These are phyloP conservation scores for Phytopythium delawarense DNA, from an alignment of 352 stramenopile genomes.

Conservation along the genomic window DNA sequence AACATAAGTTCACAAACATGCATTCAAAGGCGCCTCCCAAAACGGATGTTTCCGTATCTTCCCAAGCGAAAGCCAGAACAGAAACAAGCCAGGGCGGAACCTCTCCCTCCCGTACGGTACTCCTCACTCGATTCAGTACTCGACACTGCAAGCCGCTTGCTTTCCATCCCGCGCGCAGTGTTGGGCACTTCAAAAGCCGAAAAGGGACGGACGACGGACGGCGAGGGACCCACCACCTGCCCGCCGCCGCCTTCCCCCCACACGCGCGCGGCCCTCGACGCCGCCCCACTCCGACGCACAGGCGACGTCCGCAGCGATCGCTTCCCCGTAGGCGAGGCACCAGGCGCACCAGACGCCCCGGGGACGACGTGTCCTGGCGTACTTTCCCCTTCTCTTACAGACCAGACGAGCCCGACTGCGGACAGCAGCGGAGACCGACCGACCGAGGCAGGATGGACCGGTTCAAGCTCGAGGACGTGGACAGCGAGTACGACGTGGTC, in stretches of 20 bases:
- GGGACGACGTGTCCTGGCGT: no score
- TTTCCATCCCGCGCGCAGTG: background rate
- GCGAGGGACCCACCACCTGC: background rate
- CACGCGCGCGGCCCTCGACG: no score
- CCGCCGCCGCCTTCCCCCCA: no score
- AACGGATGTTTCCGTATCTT: constrained; percentile 2
- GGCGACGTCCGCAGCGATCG: no score
- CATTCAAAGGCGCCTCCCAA: background rate
- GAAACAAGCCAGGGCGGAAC: constrained; percentile 4
- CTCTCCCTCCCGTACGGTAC: background rate
- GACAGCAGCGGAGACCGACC: background rate
- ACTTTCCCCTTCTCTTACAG: background rate
- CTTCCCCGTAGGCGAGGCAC: no score
- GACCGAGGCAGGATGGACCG: constrained; percentile 54
- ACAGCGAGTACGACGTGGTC: constrained; percentile 72
- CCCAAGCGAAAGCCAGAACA: background rate
- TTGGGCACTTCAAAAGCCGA: background rate
- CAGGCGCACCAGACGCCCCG: no score
- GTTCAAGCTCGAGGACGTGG: constrained; percentile 75
- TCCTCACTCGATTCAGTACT: background rate
- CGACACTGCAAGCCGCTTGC: background rate
- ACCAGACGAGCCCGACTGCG: no score
- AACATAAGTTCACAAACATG: background rate
- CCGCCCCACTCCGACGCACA: no score
- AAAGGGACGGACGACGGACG: background rate